Conservation (phyloP, 257 asterid genomes). For the Solanum paucissectum region DNA sequence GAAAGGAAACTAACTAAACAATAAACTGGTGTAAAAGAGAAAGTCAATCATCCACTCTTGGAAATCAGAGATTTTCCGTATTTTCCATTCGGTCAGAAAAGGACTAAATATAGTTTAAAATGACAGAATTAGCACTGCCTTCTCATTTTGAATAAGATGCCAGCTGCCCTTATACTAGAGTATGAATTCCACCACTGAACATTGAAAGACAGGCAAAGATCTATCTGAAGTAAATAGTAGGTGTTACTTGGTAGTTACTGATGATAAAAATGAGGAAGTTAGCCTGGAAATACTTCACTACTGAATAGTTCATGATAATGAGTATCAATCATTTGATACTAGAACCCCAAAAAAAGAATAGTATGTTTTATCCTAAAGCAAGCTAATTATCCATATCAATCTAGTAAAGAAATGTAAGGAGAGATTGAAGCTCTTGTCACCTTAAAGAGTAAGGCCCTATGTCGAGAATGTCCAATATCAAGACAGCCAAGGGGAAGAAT, state of each 20-base stretch:
- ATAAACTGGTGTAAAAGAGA: neutral
- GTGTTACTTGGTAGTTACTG: neutral
- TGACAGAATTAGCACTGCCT: neutral
- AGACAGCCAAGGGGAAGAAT: constrained; percentile 86
- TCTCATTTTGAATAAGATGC: neutral
- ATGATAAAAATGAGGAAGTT: neutral
- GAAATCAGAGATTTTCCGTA: neutral
- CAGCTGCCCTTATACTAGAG: neutral
- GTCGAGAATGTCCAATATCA: constrained; percentile 96
- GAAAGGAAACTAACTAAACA: neutral
- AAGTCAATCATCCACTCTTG: neutral
- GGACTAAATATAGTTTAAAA: neutral
- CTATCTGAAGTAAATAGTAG: neutral
- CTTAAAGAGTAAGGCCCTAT: constrained; percentile 96
- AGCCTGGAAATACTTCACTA: neutral
- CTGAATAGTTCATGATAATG: neutral
- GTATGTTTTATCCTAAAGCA: neutral
- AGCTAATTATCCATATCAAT: neutral
- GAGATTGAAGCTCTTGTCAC: constrained; percentile 28
- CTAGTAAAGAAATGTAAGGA: constrained; percentile 1
- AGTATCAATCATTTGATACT: neutral
- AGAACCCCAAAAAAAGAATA: neutral
- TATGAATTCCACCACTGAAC: neutral
- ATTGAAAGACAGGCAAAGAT: neutral
- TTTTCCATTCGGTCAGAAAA: neutral